Evolutionary conservation across 805 yeast species (phyloP).

Genomic region (Nakazawaea ishiwadae): DNA sequence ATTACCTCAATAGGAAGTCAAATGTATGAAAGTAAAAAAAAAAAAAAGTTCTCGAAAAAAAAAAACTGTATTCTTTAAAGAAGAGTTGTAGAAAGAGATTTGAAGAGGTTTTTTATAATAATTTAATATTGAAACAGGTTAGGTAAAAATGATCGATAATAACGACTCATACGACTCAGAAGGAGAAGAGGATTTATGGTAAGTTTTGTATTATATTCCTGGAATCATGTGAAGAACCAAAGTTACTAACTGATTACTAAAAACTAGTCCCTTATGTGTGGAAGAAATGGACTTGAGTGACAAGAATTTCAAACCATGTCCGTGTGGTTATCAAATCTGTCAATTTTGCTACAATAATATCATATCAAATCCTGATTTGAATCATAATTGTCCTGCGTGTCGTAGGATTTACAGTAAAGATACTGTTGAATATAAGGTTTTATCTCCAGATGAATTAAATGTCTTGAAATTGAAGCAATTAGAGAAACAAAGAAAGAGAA

Average conservation of each 20-base stretch:
- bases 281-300: slow-evolving; percentile 98
- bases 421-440: slow-evolving; percentile 77
- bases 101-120: too few species aligned
- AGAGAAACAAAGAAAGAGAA: slow-evolving; percentile 75
- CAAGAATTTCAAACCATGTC: slow-evolving; percentile 97
- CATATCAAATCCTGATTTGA: slow-evolving; percentile 89
- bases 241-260: slow-evolving; percentile 4
- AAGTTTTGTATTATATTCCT: slow-evolving; percentile 20
- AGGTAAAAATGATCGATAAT: slow-evolving; percentile 20
- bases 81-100: neutral
- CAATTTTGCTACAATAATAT: slow-evolving; percentile 98
- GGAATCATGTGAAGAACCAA: neutral
- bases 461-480: slow-evolving; percentile 76
- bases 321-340: slow-evolving; percentile 98
- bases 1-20: slow-evolving; percentile 1
- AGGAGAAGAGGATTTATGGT: slow-evolving; percentile 75
- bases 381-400: slow-evolving; percentile 97
- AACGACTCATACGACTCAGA: slow-evolving; percentile 64
- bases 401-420: slow-evolving; percentile 93
- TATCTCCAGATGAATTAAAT: slow-evolving; percentile 84
- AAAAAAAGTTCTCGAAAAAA: slow-evolving; percentile 1
- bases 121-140: neutral
- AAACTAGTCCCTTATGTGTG: slow-evolving; percentile 82
- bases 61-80: neutral
- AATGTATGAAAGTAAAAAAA: neutral